Conservation (phyloP, 2,329 filamentous ascomycete species). For the Trichophyton mentagrophytes region DNA sequence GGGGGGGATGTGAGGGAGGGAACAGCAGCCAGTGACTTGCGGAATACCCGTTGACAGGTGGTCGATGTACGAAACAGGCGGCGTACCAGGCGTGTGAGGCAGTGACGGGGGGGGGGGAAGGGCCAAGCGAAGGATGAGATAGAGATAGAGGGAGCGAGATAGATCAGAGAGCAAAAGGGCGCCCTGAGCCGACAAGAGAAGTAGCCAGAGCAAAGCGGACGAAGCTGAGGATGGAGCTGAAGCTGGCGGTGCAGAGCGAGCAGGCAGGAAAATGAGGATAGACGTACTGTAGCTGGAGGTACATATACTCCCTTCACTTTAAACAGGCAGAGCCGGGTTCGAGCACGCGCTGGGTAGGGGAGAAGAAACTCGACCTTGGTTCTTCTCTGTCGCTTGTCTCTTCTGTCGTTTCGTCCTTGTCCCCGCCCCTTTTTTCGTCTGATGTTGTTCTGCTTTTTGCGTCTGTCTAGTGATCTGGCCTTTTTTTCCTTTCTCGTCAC, state of each 20-base stretch:
- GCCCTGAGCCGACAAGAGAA: too few species aligned
- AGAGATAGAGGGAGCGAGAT: too few species aligned
- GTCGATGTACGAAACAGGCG: not conserved
- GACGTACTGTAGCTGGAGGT: slow-evolving; percentile 5
- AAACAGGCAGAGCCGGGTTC: not conserved
- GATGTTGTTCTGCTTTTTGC: not conserved
- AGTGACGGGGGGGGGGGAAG: not conserved
- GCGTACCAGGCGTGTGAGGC: slow-evolving; percentile 2
- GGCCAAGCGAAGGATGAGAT: too few species aligned
- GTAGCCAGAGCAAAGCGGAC: not conserved
- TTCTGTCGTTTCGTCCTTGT: not conserved
- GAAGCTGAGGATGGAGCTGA: not conserved
- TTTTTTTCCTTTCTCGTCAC: too few species aligned
- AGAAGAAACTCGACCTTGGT: not conserved
- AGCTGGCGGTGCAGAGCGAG: not conserved
- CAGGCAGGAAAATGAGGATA: not conserved
- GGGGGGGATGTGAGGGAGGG: not conserved
- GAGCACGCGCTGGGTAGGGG: not conserved
- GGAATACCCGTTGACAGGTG: not conserved
- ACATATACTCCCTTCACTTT: not conserved
- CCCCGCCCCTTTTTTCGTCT: not conserved
- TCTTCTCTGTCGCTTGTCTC: not conserved
- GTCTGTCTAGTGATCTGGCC: not conserved
- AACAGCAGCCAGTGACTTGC: not conserved
- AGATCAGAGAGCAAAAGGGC: not conserved